These are phyloP conservation scores for Primulina huaijiensis DNA, from an alignment of 257 asterid species.

Conservation along the genomic window DNA sequence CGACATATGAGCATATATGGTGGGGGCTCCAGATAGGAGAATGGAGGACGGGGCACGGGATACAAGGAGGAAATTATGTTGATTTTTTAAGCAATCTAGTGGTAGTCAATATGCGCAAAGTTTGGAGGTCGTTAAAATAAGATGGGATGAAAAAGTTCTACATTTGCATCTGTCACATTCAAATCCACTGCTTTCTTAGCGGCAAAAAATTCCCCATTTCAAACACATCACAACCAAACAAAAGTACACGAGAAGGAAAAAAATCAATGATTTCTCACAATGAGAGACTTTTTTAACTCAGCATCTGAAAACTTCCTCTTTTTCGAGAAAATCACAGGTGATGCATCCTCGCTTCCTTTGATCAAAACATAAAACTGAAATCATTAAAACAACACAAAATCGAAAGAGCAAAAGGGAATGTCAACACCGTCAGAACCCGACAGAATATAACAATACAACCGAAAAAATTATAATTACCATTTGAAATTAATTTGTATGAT, in stretches of 20 bases:
- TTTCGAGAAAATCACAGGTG: slow-evolving; percentile 42
- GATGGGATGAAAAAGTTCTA: no score
- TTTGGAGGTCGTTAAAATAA: no score
- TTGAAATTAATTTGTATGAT: no score
- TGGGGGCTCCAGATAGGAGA: no score
- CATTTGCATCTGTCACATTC: slow-evolving; percentile 33
- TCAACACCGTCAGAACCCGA: not conserved
- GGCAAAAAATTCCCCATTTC: slow-evolving; percentile 36
- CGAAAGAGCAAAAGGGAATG: not conserved
- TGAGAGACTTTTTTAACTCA: slow-evolving; percentile 34
- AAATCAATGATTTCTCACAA: slow-evolving; percentile 12
- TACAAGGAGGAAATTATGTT: no score
- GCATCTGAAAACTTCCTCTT: slow-evolving; percentile 43
- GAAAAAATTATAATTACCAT: no score
- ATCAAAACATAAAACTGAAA: not conserved
- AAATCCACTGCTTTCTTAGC: slow-evolving; percentile 36
- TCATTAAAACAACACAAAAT: no score
- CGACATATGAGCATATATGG: no score
- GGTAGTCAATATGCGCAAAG: no score
- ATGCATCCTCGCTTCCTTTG: slow-evolving; percentile 52
- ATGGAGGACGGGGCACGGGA: no score
- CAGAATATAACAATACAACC: not conserved
- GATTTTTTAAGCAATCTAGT: no score
- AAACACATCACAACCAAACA: not conserved
- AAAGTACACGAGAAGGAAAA: not conserved